These are phyloP conservation scores for Macrotyloma uniflorum DNA, from an alignment of 306 rosid species.

Conservation along the genomic window DNA sequence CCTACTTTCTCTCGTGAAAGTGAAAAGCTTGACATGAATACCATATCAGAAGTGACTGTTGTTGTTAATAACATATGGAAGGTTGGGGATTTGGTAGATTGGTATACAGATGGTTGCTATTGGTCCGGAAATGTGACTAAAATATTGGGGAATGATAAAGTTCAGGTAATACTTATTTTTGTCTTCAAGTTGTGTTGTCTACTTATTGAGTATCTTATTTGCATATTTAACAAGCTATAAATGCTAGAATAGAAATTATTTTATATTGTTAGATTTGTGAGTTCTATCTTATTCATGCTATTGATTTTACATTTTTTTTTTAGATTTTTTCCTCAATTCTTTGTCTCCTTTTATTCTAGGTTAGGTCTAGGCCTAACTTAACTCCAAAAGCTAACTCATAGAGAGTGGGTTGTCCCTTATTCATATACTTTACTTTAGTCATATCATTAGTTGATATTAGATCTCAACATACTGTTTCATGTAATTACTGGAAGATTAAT, in stretches of 20 bases:
- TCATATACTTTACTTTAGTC: neutral
- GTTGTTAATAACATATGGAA: slow-evolving; percentile 58
- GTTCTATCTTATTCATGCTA: neutral
- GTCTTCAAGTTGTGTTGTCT: neutral
- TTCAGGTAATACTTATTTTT: slow-evolving; percentile 56
- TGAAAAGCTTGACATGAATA: slow-evolving; percentile 50
- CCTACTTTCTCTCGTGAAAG: slow-evolving; percentile 58
- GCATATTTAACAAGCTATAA: neutral
- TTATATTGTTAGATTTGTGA: neutral
- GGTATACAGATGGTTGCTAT: slow-evolving; percentile 69
- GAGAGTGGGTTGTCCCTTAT: neutral
- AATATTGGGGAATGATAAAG: slow-evolving; percentile 50
- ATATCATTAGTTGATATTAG: neutral
- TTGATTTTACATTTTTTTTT: neutral
- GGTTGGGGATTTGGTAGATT: slow-evolving; percentile 89
- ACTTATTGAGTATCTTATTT: slow-evolving; percentile 9
- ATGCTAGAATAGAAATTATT: neutral
- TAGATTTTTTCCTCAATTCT: neutral
- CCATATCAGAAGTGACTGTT: slow-evolving; percentile 53
- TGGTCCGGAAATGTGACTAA: slow-evolving; percentile 74
- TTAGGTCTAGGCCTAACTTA: neutral
- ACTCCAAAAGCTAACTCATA: neutral
- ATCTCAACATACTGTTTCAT: neutral
- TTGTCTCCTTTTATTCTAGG: neutral
- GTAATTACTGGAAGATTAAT: no score